Percentiles rank a stretch among this genome's conserved stretches.
Conservation (phyloP, 1,139 yeast genomes). For the Wickerhamomyces sp. region DNA sequence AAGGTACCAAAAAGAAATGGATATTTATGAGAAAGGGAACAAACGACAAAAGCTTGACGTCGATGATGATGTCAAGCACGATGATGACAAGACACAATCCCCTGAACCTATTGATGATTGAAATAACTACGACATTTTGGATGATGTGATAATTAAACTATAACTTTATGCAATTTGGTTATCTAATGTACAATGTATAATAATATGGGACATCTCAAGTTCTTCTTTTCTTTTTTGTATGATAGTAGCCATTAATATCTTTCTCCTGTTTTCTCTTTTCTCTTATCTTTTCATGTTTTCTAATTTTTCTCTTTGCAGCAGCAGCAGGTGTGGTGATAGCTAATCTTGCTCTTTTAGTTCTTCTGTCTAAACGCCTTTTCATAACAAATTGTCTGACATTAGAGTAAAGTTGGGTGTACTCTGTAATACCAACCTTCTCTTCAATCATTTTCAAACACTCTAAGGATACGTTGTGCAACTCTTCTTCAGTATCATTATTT, state of each 20-base stretch:
- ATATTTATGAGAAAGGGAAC: conserved; percentile 42
- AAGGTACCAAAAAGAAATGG: conserved; percentile 73
- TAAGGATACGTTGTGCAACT: conserved; percentile 52
- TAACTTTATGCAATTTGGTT: neutral
- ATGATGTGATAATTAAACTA: too few relatives aligned
- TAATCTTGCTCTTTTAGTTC: conserved; percentile 68
- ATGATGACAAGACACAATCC: conserved; percentile 1
- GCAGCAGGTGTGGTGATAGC: conserved; percentile 78
- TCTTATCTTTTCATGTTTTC: conserved; percentile 69
- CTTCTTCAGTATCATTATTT: conserved; percentile 40
- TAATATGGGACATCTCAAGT: conserved; percentile 18
- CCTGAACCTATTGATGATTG: neutral
- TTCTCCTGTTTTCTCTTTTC: conserved; percentile 72
- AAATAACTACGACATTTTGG: too few relatives aligned
- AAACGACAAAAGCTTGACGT: conserved; percentile 5
- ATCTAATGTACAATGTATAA: neutral
- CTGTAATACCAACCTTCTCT: conserved; percentile 66
- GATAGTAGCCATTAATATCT: conserved; percentile 76
- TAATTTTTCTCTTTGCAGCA: conserved; percentile 71
- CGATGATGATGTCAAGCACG: neutral
- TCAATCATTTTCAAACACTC: conserved; percentile 73
- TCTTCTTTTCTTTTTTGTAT: conserved; percentile 51
- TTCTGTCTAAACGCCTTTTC: conserved; percentile 70
- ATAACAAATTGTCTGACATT: conserved; percentile 57
- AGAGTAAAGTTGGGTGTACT: conserved; percentile 60